Evolutionary conservation across 1,284 basidiomycete genomes (phyloP).

Genomic region (Serendipita sp.): DNA sequence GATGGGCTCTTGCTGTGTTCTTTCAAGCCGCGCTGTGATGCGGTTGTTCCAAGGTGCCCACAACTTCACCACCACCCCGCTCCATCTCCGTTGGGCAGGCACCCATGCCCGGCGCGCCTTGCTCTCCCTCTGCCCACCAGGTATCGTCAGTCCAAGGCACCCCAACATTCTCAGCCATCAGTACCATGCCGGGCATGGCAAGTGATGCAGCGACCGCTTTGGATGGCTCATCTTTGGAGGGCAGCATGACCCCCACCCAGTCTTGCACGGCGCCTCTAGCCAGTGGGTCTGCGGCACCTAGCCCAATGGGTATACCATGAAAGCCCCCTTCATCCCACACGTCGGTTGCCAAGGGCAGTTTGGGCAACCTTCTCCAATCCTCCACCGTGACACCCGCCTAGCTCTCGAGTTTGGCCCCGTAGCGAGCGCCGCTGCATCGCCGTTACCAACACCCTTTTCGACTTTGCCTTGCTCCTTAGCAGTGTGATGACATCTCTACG

Average conservation of each 20-base stretch:
- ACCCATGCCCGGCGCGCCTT: background rate
- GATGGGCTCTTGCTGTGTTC: no score
- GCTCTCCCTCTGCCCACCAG: background rate
- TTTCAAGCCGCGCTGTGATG: no score
- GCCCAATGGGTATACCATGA: background rate
- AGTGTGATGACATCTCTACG: background rate
- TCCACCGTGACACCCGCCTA: background rate
- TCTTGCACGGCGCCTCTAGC: background rate
- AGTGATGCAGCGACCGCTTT: background rate
- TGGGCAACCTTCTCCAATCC: background rate
- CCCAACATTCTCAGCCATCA: background rate
- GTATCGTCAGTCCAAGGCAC: background rate
- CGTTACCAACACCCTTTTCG: background rate
- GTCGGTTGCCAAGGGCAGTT: background rate
- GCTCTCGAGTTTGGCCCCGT: background rate
- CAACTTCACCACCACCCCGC: background rate
- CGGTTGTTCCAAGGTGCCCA: no score
- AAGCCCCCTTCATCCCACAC: background rate
- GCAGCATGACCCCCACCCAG: constrained; percentile 1
- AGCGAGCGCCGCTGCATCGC: background rate
- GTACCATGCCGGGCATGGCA: background rate
- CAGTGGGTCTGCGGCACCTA: background rate
- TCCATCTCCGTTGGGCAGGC: background rate
- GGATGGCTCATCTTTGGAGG: background rate
- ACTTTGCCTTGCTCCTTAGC: background rate